These are phyloP conservation scores for Blastobotrys proliferans DNA, from an alignment of 1,139 yeast species.

Conservation along the genomic window DNA sequence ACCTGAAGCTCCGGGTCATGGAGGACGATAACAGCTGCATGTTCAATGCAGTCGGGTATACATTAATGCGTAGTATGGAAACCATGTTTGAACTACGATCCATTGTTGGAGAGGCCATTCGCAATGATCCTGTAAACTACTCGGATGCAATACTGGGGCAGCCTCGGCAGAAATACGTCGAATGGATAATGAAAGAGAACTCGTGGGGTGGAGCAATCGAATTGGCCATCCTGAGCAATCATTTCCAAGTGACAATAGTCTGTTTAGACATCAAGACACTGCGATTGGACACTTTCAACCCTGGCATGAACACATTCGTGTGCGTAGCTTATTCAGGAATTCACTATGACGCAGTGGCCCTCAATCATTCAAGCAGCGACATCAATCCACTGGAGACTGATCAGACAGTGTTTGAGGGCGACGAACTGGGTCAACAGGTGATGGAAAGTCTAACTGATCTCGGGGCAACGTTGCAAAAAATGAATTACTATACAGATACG, in stretches of 20 bases:
- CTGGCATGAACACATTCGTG: conserved; percentile 43
- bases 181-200: conserved; percentile 58
- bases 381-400: conserved; percentile 30
- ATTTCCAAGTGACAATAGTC: conserved; percentile 50
- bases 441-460: conserved; percentile 41
- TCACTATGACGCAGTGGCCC: conserved; percentile 65
- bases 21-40: conserved; percentile 81
- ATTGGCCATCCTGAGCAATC: conserved; percentile 57
- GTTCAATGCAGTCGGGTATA: conserved; percentile 63
- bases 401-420: conserved; percentile 39
- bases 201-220: conserved; percentile 92
- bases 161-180: conserved; percentile 46
- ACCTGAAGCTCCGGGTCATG: conserved; percentile 52
- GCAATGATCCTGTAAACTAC: conserved; percentile 45
- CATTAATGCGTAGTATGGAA: conserved; percentile 41
- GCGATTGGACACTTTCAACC: conserved; percentile 54
- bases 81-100: conserved; percentile 45
- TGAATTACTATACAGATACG: conserved; percentile 66
- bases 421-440: conserved; percentile 34
- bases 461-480: conserved; percentile 45
- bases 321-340: conserved; percentile 65
- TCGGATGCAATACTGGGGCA: conserved; percentile 59
- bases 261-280: conserved; percentile 69
- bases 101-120: conserved; percentile 46
- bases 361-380: conserved; percentile 35